Evolutionary conservation across 2,329 filamentous ascomycete species (phyloP).

Genomic region (Trichoderma sp.): DNA sequence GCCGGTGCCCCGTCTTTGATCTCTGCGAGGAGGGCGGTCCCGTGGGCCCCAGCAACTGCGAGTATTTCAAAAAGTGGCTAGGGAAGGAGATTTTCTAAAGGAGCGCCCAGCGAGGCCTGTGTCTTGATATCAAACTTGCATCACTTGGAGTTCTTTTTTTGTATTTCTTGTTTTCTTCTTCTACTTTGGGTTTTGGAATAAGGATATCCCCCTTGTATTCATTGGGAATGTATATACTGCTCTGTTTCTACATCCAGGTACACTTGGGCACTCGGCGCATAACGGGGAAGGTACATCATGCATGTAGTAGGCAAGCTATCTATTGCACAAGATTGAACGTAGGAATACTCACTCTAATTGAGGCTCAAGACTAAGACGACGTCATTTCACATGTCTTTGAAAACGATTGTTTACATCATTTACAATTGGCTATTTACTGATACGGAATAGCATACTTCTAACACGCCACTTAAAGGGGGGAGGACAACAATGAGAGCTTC

Average conservation of each 20-base stretch:
- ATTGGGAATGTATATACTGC: background rate
- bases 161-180: background rate
- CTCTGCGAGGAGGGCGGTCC: slow-evolving; percentile 88
- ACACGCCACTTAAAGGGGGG: too few species aligned
- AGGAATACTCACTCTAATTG: background rate
- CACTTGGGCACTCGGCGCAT: slow-evolving; percentile 14
- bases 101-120: background rate
- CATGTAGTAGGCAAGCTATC: background rate
- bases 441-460: background rate
- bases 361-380: background rate
- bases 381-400: background rate
- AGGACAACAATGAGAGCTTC: background rate
- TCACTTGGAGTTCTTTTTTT: slow-evolving; percentile 25
- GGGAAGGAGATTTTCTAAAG: slow-evolving; percentile 39
- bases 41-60: slow-evolving; percentile 84
- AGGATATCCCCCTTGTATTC: background rate
- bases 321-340: background rate
- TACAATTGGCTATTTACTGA: background rate
- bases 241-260: background rate
- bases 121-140: slow-evolving; percentile 19
- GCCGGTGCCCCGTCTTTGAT: slow-evolving; percentile 87
- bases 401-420: background rate
- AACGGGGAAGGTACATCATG: background rate
- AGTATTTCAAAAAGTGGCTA: slow-evolving; percentile 88
- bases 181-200: background rate